Percentiles rank a stretch among this genome's conserved stretches.
Evolutionary conservation across 1,139 yeast species (phyloP).

Genomic region (Lodderomyces elongisporus): DNA sequence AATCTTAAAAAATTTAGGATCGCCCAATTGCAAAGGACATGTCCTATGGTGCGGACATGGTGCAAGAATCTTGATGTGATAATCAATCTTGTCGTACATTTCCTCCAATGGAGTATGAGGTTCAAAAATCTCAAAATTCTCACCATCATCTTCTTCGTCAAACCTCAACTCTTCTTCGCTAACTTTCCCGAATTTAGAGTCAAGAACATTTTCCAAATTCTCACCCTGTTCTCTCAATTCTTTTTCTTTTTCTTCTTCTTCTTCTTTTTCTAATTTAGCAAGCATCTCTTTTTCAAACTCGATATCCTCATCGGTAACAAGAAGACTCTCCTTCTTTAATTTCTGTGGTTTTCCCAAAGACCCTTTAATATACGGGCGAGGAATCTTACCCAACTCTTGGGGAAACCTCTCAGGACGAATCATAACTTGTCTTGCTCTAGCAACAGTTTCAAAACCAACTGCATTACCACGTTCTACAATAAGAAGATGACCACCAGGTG

Average conservation of each 20-base stretch:
- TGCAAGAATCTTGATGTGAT: constrained; percentile 63
- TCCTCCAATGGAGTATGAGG: constrained; percentile 11
- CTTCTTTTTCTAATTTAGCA: constrained; percentile 22
- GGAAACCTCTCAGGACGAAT: constrained; percentile 71
- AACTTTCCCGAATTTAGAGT: constrained; percentile 36
- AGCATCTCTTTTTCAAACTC: constrained; percentile 28
- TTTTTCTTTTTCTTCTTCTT: constrained; percentile 10
- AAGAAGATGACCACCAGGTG: constrained; percentile 75
- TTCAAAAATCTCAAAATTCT: constrained; percentile 33
- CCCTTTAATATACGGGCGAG: constrained; percentile 65
- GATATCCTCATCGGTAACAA: constrained; percentile 32
- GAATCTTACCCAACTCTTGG: constrained; percentile 56
- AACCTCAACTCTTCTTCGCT: constrained; percentile 43
- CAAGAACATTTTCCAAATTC: constrained; percentile 12
- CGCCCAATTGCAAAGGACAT: constrained; percentile 82
- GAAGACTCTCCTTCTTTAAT: constrained; percentile 26
- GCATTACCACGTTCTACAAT: constrained; percentile 88
- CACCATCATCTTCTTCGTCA: constrained; percentile 38
- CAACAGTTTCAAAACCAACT: constrained; percentile 79
- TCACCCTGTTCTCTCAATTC: constrained; percentile 10
- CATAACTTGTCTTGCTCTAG: constrained; percentile 86
- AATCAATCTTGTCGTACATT: constrained; percentile 32
- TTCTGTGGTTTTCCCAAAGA: constrained; percentile 38
- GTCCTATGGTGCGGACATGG: constrained; percentile 88
- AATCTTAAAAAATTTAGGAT: constrained; percentile 60